phyloP scores from a whole-genome alignment of 164 flowering plant genomes.

The Berberis thunbergii region DNA sequence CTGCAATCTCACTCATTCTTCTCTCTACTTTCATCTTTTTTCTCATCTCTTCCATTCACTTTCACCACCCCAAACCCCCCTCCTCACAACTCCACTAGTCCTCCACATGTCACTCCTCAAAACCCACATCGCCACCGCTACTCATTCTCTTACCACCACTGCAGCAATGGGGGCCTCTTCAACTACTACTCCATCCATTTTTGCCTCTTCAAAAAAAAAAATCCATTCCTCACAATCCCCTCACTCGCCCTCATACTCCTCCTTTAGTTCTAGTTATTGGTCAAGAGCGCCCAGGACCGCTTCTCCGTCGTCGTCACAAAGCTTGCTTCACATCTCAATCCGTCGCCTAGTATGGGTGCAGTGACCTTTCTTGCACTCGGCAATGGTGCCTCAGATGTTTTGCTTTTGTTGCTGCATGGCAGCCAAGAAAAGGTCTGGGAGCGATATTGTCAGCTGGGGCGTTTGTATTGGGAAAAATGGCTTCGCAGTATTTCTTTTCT shows the following conservation, averaged over 20 bases:
- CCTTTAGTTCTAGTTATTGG: slow-evolving; percentile 71
- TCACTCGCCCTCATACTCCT: slow-evolving; percentile 41
- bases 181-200: slow-evolving; percentile 63
- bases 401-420: slow-evolving; percentile 79
- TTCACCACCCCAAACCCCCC: slow-evolving; percentile 11
- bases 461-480: no score
- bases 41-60: slow-evolving; percentile 17
- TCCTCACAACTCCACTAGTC: slow-evolving; percentile 17
- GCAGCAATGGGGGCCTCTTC: slow-evolving; percentile 36
- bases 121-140: slow-evolving; percentile 20
- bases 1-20: slow-evolving; percentile 27
- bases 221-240: slow-evolving; percentile 45
- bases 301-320: slow-evolving; percentile 81
- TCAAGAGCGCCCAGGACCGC: slow-evolving; percentile 71
- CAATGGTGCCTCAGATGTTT: slow-evolving; percentile 96
- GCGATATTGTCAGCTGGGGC: slow-evolving; percentile 85
- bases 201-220: slow-evolving; percentile 40
- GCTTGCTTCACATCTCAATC: slow-evolving; percentile 41
- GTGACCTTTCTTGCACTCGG: slow-evolving; percentile 94
- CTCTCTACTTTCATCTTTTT: slow-evolving; percentile 35
- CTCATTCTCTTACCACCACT: slow-evolving; percentile 22
- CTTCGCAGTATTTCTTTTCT: no score
- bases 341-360: slow-evolving; percentile 80
- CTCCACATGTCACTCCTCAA: slow-evolving; percentile 25
- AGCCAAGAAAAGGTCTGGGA: slow-evolving; percentile 76